Evolutionary conservation across 225 moss, liverwort and hornwort species (phyloP).

Genomic region (Pleurozium schreberi): DNA sequence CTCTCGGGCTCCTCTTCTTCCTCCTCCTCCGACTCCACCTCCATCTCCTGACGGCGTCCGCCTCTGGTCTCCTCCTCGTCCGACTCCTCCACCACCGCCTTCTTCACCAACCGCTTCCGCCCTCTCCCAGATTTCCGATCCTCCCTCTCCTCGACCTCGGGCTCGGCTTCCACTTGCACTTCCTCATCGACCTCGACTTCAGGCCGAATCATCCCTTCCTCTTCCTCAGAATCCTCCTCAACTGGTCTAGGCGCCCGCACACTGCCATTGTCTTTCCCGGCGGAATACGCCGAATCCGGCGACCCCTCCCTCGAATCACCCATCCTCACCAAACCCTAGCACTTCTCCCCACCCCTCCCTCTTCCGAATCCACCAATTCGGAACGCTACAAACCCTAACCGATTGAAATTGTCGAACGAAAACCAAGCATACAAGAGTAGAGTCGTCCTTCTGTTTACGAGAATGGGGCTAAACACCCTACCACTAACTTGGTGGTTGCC

Average conservation of each 20-base stretch:
- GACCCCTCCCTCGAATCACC: conserved; percentile 21
- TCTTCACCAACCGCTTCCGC: conserved; percentile 70
- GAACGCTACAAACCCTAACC: neutral
- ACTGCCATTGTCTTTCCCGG: conserved; percentile 13
- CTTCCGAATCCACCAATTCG: neutral
- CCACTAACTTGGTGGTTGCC: neutral
- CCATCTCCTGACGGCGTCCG: conserved; percentile 21
- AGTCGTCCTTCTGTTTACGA: neutral
- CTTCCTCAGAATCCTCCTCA: conserved; percentile 17
- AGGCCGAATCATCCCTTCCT: conserved; percentile 16
- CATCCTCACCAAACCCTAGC: conserved; percentile 8
- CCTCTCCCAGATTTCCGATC: conserved; percentile 14
- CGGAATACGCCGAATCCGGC: conserved; percentile 22
- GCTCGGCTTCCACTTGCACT: neutral
- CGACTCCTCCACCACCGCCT: conserved; percentile 29
- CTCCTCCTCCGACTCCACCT: conserved; percentile 27
- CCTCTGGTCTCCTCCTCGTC: conserved; percentile 17
- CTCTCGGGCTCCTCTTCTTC: conserved; percentile 21
- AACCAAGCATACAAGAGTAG: neutral
- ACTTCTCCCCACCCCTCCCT: neutral
- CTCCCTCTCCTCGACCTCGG: conserved; percentile 5
- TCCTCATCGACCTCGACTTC: neutral
- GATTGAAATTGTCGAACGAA: neutral
- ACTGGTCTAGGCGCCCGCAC: neutral
- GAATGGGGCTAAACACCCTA: neutral